phyloP scores from a whole-genome alignment of 352 stramenopile species.

The Phytophthora idaei region DNA sequence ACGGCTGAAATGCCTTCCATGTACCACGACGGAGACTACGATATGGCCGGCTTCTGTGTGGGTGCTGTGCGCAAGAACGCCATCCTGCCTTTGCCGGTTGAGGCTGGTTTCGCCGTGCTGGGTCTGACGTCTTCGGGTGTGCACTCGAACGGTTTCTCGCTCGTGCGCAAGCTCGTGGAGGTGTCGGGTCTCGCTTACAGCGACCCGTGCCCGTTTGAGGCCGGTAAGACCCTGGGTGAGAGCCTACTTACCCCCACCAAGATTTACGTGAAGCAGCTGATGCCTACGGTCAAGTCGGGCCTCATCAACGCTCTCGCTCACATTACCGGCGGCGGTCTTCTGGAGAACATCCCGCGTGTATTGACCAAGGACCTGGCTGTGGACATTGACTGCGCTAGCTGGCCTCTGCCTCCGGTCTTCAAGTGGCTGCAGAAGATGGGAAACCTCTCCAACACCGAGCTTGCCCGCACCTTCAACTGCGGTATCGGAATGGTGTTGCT shows the following conservation, averaged over 20 bases:
- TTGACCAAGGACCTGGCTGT: slow-evolving; percentile 92
- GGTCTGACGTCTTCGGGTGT: slow-evolving; percentile 96
- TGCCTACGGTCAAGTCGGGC: slow-evolving; percentile 78
- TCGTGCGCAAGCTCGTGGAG: slow-evolving; percentile 97
- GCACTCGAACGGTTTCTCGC: slow-evolving; percentile 99
- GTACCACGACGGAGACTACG: slow-evolving; percentile 98
- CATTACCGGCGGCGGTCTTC: slow-evolving; percentile 98
- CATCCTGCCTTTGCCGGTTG: slow-evolving; percentile 88
- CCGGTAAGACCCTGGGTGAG: slow-evolving; percentile 91
- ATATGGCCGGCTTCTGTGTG: slow-evolving; percentile 98
- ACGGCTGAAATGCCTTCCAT: slow-evolving; percentile 99
- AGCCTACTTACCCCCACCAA: slow-evolving; percentile 96
- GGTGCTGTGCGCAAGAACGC: slow-evolving; percentile 93
- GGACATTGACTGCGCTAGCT: slow-evolving; percentile 91
- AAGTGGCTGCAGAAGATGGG: slow-evolving; percentile 96
- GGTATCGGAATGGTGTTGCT: slow-evolving; percentile 99
- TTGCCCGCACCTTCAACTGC: slow-evolving; percentile 99
- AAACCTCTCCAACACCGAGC: slow-evolving; percentile 94
- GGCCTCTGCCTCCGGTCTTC: slow-evolving; percentile 96
- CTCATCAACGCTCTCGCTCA: slow-evolving; percentile 95
- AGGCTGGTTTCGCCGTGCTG: slow-evolving; percentile 92
- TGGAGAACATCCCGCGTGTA: slow-evolving; percentile 98
- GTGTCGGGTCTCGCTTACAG: slow-evolving; percentile 87
- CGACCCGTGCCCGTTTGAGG: slow-evolving; percentile 77
- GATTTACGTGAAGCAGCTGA: slow-evolving; percentile 96